Evolutionary conservation across 148 eudicot genomes (phyloP), one percentile per base, ranked within the genome.

Genomic region (Talinum fruticosum): DNA sequence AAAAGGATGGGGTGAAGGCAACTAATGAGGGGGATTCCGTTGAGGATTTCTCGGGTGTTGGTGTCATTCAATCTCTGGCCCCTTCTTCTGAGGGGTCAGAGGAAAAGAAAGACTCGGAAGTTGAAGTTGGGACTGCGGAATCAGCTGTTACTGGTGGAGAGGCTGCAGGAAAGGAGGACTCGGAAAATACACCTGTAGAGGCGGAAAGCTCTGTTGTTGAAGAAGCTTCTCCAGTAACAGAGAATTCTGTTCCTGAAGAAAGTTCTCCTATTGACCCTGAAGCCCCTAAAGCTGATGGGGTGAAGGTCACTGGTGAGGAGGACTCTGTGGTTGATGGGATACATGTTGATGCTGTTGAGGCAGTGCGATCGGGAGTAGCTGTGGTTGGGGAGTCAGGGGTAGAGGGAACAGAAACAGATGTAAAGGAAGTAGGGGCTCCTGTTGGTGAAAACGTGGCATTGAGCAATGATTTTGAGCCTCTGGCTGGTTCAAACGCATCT

Each of bases 321-420:
- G 91, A 83, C 70, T 61, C 85, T 41, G 67, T 83, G 71, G 82
- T 86, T 57, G 82, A 83, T 54, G 75, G 37, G 45, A 79, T 83
- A 49, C 24, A 74, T 16, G 88, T 87, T 30, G 77, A 81, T 51
- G 69, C 49, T 68, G 78, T 54, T 38, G 82, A 80, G 78, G 78
- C 67, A n/a, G 75, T 69, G 67, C 82, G 78, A 19, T 68, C 82
- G 3, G 85, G 85, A 36, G 85, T 83, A 24, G 85, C 79, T 85
- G 82, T 72, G 72, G 84, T 82, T 82, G 87, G 71, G 35, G 80
- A 64, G 14, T 68, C 83, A 15, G 51, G 21, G 21, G 23, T 10
- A 29, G 79, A 75, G 45, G 36, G 62, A 30, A n/a, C 8, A 28
- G 75, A 75, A 49, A n/a, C n/a, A 2, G 79, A 64, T 32, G 74